Evolutionary conservation across 768 basidiomycete genomes (phyloP).

Genomic region (Pulveroboletus sp.): DNA sequence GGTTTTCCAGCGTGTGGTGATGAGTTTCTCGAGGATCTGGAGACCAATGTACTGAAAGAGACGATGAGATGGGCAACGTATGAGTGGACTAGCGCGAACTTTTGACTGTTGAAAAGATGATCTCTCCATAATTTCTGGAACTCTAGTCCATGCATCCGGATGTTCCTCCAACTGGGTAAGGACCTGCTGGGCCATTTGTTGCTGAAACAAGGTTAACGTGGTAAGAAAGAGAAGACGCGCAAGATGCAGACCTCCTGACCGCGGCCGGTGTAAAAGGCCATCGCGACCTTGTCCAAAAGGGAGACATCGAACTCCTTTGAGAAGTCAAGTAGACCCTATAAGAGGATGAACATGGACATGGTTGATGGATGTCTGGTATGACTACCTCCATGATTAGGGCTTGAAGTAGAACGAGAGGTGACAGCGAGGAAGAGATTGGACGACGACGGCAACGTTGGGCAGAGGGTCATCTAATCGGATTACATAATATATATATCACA

Average conservation of each 20-base stretch:
- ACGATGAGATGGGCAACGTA: slow-evolving; percentile 11
- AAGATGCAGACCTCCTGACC: slow-evolving; percentile 70
- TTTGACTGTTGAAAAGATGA: slow-evolving; percentile 86
- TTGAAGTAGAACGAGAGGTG: slow-evolving; percentile 4
- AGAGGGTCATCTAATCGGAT: slow-evolving; percentile 37
- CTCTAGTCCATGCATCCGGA: slow-evolving; percentile 95
- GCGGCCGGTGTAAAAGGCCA: slow-evolving; percentile 83
- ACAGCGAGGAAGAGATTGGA: slow-evolving; percentile 12
- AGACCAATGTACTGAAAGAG: slow-evolving; percentile 83
- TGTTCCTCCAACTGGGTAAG: slow-evolving; percentile 96
- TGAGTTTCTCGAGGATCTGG: slow-evolving; percentile 95
- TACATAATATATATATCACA: slow-evolving; percentile 31
- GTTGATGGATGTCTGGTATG: neutral
- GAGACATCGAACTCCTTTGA: slow-evolving; percentile 89
- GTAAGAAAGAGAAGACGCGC: slow-evolving; percentile 2
- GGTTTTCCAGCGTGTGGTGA: slow-evolving; percentile 94
- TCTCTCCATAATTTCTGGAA: slow-evolving; percentile 88
- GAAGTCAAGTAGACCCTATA: slow-evolving; percentile 88
- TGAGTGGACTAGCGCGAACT: slow-evolving; percentile 36
- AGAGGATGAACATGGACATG: slow-evolving; percentile 3
- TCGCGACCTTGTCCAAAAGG: slow-evolving; percentile 91
- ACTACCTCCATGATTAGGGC: slow-evolving; percentile 37
- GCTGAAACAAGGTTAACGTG: slow-evolving; percentile 46
- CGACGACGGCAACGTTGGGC: slow-evolving; percentile 30
- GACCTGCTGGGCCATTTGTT: slow-evolving; percentile 91